Conservation (phyloP, 495 filamentous ascomycete species). For the Penicillium paradoxum region DNA sequence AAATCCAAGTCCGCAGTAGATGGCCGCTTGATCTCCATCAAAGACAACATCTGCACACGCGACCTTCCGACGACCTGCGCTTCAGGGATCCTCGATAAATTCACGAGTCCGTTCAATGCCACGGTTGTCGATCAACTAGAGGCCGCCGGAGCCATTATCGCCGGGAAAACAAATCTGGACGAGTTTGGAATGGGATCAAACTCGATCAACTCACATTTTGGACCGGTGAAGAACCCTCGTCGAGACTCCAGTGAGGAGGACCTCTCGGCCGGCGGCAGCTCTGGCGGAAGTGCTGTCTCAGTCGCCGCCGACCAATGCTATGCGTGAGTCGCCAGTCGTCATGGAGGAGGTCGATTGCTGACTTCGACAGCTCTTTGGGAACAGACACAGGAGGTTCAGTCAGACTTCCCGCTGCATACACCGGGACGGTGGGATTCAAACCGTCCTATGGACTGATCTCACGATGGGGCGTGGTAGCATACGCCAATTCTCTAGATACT, state of each 20-base stretch:
- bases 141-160: conserved; percentile 57
- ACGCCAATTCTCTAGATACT: conserved; percentile 93
- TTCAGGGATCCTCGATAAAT: conserved; percentile 66
- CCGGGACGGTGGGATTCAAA: conserved; percentile 84
- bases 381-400: conserved; percentile 96
- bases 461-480: conserved; percentile 86
- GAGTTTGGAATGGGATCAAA: conserved; percentile 99
- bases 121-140: conserved; percentile 69
- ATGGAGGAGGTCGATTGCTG: background rate
- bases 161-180: conserved; percentile 88
- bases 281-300: conserved; percentile 87
- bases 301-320: conserved; percentile 67
- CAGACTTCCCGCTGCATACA: conserved; percentile 86
- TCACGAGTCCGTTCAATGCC: conserved; percentile 74
- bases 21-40: conserved; percentile 66
- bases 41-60: conserved; percentile 83
- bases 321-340: conserved; percentile 38
- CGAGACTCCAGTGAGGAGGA: conserved; percentile 20
- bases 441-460: conserved; percentile 83
- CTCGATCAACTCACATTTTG: conserved; percentile 68
- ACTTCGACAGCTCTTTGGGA: conserved; percentile 60
- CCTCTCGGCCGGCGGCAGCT: conserved; percentile 82
- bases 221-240: conserved; percentile 52
- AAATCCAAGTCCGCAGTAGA: conserved; percentile 34
- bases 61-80: conserved; percentile 73